Evolutionary conservation across 2,329 filamentous ascomycete species (phyloP), one percentile per base, ranked within the genome.

Genomic region (Thelonectria olida): DNA sequence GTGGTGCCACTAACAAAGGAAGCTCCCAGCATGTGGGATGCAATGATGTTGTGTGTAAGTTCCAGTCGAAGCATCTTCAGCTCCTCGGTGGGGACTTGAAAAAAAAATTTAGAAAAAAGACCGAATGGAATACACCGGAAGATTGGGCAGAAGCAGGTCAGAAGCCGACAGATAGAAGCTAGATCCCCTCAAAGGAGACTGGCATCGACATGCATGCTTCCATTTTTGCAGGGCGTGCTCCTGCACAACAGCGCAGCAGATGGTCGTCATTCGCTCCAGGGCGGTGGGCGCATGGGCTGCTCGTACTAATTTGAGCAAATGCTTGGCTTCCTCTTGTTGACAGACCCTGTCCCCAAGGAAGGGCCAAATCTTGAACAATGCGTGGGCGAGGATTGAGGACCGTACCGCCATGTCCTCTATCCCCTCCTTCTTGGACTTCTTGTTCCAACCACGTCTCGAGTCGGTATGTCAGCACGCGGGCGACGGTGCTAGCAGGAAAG

Each of bases 381-480:
- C n/a, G 10, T 38, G 41, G 27, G 41, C 27, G 41, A 55, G 36
- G 23, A 25, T 17, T 23, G 28, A 20, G 38, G 6, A 20, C 34
- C 44, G 42, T 28, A 38, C 17, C 15, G 23, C 27, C 47, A 59
- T 23, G 53, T 49, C 31, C 41, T 58, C 51, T 44, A 34, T 38
- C 41, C 27, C 51, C 54, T 41, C 28, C 36, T 51, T 39, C 47
- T 22, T 15, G n/a, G 27, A 28, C 34, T 41, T 54, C 49, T 52
- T 50, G 39, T 54, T 63, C 58, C 51, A 52, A 42, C 42, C 62
- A 59, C 47, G 60, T 66, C 63, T 67, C 48, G 50, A 67, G 66
- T 62, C 61, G 61, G 64, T 65, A 69, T 63, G 58, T 64, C 62
- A 66, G 68, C 64, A 71, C 66, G 64, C 61, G 62, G 53, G 60